phyloP scores from a whole-genome alignment of 768 basidiomycete species.

The Candolleomyces efflorescens region DNA sequence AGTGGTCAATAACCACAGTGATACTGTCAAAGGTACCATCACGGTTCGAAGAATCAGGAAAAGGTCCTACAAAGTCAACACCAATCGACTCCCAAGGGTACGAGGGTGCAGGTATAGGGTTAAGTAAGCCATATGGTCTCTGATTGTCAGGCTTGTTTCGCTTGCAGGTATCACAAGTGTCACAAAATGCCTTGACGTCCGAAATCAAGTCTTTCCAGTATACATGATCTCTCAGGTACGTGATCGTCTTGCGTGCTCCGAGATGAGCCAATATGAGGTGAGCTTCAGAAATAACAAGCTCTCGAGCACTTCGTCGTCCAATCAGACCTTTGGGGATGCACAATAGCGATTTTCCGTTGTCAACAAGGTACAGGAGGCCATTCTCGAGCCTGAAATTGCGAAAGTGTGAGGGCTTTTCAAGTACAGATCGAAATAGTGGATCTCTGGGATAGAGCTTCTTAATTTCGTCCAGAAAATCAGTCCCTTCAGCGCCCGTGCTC shows the following conservation, averaged over 20 bases:
- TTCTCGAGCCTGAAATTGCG: constrained; percentile 11
- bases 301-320: constrained; percentile 14
- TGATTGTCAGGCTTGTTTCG: constrained; percentile 18
- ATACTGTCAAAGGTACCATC: constrained; percentile 7
- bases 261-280: constrained; percentile 35
- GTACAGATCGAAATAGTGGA: constrained; percentile 10
- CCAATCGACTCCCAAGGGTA: too few species aligned
- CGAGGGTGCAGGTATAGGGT: constrained; percentile 9
- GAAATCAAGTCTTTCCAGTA: constrained; percentile 21
- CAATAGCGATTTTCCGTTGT: constrained; percentile 4
- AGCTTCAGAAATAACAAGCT: constrained; percentile 30
- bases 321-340: constrained; percentile 19
- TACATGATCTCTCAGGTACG: constrained; percentile 20
- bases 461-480: not conserved
- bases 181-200: constrained; percentile 15
- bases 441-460: constrained; percentile 6
- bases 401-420: constrained; percentile 10
- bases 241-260: constrained; percentile 24
- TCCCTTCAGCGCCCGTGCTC: not conserved
- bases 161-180: constrained; percentile 17
- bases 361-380: constrained; percentile 12
- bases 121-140: constrained; percentile 19
- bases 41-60: constrained; percentile 14
- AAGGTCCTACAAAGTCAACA: constrained; percentile 18
- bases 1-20: constrained; percentile 15